Conservation (phyloP, 768 basidiomycete genomes). For the Russula dissimulans region DNA sequence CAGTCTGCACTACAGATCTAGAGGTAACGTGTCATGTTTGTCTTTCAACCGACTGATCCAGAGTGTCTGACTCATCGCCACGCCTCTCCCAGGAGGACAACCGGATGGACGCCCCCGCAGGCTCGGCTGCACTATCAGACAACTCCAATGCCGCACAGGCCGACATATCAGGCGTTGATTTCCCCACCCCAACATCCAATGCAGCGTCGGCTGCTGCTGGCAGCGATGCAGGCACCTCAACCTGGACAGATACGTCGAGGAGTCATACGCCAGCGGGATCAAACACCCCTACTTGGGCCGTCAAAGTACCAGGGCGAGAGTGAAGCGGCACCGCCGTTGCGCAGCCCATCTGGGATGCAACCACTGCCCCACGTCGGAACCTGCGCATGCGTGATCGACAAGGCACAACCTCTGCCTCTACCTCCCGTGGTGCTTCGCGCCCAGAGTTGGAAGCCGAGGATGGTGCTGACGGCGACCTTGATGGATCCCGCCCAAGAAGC, state of each 20-base stretch:
- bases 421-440: conserved; percentile 38
- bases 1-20: background rate
- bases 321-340: conserved; percentile 70
- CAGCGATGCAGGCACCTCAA: conserved; percentile 52
- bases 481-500: conserved; percentile 27
- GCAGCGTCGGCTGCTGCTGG: conserved; percentile 27
- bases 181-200: conserved; percentile 14
- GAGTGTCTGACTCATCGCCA: background rate
- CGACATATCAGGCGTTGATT: conserved; percentile 15
- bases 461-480: conserved; percentile 57
- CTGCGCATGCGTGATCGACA: conserved; percentile 24
- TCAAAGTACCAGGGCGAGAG: conserved; percentile 50
- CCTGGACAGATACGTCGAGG: conserved; percentile 52
- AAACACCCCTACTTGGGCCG: conserved; percentile 49
- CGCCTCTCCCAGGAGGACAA: conserved; percentile 21
- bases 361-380: conserved; percentile 24
- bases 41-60: background rate
- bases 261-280: conserved; percentile 53
- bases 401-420: conserved; percentile 19
- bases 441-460: conserved; percentile 75
- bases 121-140: conserved; percentile 16
- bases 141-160: conserved; percentile 10
- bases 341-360: conserved; percentile 48
- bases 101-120: conserved; percentile 15
- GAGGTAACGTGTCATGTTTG: background rate